These are phyloP conservation scores for Diospyros kaki DNA, from an alignment of 148 eudicot genomes.

Conservation along the genomic window DNA sequence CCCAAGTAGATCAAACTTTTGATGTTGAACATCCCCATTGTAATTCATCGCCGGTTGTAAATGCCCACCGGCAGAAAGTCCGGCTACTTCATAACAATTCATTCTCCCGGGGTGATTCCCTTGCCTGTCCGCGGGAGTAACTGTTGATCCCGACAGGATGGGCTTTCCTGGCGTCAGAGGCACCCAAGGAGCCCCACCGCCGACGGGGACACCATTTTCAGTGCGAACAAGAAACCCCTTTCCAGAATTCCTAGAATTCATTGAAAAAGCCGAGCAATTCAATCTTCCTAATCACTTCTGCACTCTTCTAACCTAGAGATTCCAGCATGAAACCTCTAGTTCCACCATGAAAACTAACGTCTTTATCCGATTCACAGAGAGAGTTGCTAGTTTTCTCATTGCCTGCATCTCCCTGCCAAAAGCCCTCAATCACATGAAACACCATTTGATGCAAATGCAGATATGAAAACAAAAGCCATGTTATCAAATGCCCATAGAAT, in stretches of 20 bases:
- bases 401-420: constrained; percentile 15
- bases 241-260: constrained; percentile 20
- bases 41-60: constrained; percentile 16
- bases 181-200: constrained; percentile 31
- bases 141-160: constrained; percentile 15
- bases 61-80: constrained; percentile 14
- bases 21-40: constrained; percentile 7
- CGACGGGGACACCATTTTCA: constrained; percentile 16
- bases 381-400: constrained; percentile 7
- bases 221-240: constrained; percentile 19
- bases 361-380: not conserved
- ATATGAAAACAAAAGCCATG: constrained; percentile 6
- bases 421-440: constrained; percentile 7
- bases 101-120: constrained; percentile 20
- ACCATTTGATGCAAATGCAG: constrained; percentile 9
- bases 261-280: not conserved
- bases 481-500: constrained; percentile 1
- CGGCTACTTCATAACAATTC: constrained; percentile 33
- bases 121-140: constrained; percentile 19
- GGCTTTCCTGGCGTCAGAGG: constrained; percentile 31
- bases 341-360: not conserved
- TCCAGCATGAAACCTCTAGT: constrained; percentile 4
- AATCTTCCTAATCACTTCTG: not conserved
- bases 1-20: not conserved
- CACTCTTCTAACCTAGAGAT: not conserved